Evolutionary conservation across 495 filamentous ascomycete species (phyloP).

Genomic region (Barbatosphaeria neglecta): DNA sequence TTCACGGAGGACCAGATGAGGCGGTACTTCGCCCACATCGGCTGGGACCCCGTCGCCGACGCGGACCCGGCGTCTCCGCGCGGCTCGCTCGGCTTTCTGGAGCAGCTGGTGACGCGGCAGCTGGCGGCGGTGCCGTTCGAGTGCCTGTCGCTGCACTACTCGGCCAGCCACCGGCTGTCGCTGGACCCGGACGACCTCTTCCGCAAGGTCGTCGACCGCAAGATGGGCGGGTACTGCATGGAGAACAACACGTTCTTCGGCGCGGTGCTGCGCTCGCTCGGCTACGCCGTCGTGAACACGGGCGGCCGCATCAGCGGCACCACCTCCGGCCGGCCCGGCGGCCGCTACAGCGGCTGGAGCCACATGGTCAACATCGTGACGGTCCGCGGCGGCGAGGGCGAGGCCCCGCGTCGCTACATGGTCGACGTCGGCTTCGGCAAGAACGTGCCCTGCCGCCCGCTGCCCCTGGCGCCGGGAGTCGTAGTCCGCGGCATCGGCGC

Average conservation of each 20-base stretch:
- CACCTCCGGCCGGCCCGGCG: slow-evolving; percentile 3
- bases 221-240: slow-evolving; percentile 63
- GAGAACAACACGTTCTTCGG: slow-evolving; percentile 61
- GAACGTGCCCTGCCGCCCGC: slow-evolving; percentile 18
- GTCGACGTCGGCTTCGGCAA: slow-evolving; percentile 66
- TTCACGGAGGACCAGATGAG: not conserved
- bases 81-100: slow-evolving; percentile 20
- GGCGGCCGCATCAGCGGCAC: slow-evolving; percentile 25
- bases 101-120: slow-evolving; percentile 33
- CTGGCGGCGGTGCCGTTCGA: slow-evolving; percentile 60
- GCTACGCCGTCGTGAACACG: slow-evolving; percentile 40
- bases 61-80: not conserved
- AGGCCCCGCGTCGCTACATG: too few relatives aligned
- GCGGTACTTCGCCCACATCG: not conserved
- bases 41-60: not conserved
- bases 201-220: slow-evolving; percentile 45
- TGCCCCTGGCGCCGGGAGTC: slow-evolving; percentile 12
- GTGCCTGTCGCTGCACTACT: slow-evolving; percentile 45
- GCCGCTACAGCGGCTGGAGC: slow-evolving; percentile 26
- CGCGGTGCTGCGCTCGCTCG: slow-evolving; percentile 49
- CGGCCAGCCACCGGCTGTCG: slow-evolving; percentile 33
- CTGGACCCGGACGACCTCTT: slow-evolving; percentile 49
- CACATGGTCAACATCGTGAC: slow-evolving; percentile 64
- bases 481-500: slow-evolving; percentile 5
- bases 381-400: slow-evolving; percentile 28